phyloP scores from a whole-genome alignment of 2,329 filamentous ascomycete species.

The Colletotrichum lini region DNA sequence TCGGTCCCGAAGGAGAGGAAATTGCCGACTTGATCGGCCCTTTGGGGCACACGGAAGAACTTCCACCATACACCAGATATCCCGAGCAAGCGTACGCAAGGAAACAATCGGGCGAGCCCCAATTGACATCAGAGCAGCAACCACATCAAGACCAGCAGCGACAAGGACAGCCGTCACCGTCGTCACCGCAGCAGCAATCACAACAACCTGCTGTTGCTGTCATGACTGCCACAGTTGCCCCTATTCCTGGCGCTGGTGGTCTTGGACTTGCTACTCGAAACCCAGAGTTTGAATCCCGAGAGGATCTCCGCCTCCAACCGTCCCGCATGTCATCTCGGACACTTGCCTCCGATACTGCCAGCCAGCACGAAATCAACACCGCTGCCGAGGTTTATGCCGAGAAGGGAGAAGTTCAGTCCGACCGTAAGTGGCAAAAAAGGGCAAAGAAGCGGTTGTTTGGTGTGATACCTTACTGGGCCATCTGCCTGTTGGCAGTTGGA shows the following conservation, averaged over 20 bases:
- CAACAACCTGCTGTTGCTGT: constrained; percentile 24
- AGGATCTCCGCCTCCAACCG: constrained; percentile 65
- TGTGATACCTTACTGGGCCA: constrained; percentile 74
- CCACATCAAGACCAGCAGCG: constrained; percentile 27
- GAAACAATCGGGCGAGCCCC: constrained; percentile 56
- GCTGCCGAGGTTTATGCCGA: constrained; percentile 62
- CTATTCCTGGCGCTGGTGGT: constrained; percentile 71
- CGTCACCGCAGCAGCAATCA: constrained; percentile 28
- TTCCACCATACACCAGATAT: constrained; percentile 93
- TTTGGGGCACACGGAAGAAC: constrained; percentile 89
- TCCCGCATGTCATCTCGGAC: constrained; percentile 68
- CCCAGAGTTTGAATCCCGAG: constrained; percentile 73
- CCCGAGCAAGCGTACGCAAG: constrained; percentile 78
- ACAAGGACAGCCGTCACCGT: constrained; percentile 32
- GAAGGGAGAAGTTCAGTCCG: constrained; percentile 58
- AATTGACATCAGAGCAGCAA: constrained; percentile 15
- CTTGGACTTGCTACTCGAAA: constrained; percentile 73
- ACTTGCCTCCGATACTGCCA: constrained; percentile 62
- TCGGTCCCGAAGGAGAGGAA: constrained; percentile 88
- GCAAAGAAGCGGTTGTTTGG: constrained; percentile 71
- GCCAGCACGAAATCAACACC: constrained; percentile 69
- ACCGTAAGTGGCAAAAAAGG: constrained; percentile 61
- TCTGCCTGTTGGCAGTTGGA: constrained; percentile 64
- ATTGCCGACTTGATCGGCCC: constrained; percentile 88
- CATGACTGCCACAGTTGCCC: constrained; percentile 39